Base-by-base conservation (phyloP, 441 rosid genomes). In the Gossypium gossypioides region DNA sequence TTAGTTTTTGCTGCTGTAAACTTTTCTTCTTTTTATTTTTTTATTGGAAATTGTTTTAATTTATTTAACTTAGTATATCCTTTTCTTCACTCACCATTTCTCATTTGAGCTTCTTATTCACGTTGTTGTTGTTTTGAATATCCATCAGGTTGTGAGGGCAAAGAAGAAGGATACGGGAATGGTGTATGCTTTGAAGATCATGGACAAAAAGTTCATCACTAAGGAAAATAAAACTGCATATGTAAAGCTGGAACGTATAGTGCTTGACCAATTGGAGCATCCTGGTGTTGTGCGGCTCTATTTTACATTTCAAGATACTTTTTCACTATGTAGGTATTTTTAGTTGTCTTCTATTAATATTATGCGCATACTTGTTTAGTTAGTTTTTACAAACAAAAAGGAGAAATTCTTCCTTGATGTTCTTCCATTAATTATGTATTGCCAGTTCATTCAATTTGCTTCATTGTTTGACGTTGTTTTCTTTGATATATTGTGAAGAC, bases 151-250 rank as follows among this genome's bases (percentile, higher is more conserved):
- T 71, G 97, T 96, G 72, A 83, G 98, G 75, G 97, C 99, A 25
- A 96, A 85, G 87, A 96, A 88, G 89, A 96, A 93, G 73, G 98
- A 93, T 62, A 81, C 91, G 5, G 98, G 98, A 80, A 76, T 71
- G 64, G 88, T 96, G 54, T 96, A 87, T 73, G 99, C 99, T 8
- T 85, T 96, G 86, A 96, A 96, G 86, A 93, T 96, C 71, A 96
- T 96, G 99, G 99, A 96, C 84, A 96, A 96, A 81, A 93, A 93
- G 40, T 93, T 96, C 74, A 96, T 96, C 77, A 96, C 99, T 76
- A 96, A 96, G 78, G 99, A 96, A 89, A 96, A 96, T 80, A 96
- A 93, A 87, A 89, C 97, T 48, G 86, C 97, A 77, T 96, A 93
- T 84, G 98, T 96, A 75, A 96, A 96, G 85, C 71, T 96, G 81